These are phyloP conservation scores for Ambrosiella xylebori DNA, from an alignment of 2,329 filamentous ascomycete species.

Conservation along the genomic window DNA sequence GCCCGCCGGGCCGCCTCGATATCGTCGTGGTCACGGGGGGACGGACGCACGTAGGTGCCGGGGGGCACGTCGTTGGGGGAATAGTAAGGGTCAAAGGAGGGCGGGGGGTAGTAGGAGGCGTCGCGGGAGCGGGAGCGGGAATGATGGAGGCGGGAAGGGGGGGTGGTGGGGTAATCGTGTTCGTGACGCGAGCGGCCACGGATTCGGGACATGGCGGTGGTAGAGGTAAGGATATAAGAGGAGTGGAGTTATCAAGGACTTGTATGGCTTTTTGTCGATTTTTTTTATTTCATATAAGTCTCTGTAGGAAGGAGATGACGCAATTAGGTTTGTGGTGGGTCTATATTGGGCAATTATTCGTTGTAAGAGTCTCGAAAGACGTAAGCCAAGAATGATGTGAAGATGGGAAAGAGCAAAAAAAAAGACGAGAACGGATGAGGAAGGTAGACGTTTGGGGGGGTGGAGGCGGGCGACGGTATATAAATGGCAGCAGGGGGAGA, in stretches of 20 bases:
- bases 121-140: not conserved
- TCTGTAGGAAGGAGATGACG: too few relatives aligned
- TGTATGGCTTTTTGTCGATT: not conserved
- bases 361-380: too few relatives aligned
- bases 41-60: not conserved
- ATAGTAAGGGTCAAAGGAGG: not conserved
- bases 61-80: not conserved
- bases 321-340: too few relatives aligned
- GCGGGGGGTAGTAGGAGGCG: not conserved
- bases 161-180: not conserved
- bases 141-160: not conserved
- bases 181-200: slow-evolving; percentile 3
- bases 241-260: not conserved
- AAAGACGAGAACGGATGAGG: too few relatives aligned
- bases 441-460: too few relatives aligned
- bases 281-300: not conserved
- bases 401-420: too few relatives aligned
- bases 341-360: too few relatives aligned
- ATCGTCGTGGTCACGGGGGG: not conserved
- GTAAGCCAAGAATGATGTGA: too few relatives aligned
- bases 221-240: not conserved
- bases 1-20: not conserved
- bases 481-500: too few relatives aligned
- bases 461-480: too few relatives aligned
- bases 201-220: not conserved